These are phyloP conservation scores for Fusarium euwallaceae DNA, from an alignment of 2,329 filamentous ascomycete species.

Conservation along the genomic window DNA sequence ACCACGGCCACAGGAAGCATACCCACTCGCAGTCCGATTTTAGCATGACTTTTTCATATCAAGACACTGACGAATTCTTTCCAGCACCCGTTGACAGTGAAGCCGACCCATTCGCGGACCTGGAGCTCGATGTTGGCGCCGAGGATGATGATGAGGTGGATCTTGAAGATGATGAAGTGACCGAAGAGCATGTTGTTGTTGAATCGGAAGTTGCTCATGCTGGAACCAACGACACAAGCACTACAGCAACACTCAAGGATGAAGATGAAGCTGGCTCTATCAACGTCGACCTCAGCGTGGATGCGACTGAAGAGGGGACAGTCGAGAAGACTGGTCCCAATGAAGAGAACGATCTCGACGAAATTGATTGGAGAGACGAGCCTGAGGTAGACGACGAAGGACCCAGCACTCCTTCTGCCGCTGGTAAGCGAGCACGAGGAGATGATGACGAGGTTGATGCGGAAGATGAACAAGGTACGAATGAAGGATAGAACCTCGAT, in stretches of 20 bases:
- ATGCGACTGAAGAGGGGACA: conserved; percentile 35
- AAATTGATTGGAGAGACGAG: conserved; percentile 51
- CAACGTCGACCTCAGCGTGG: conserved; percentile 40
- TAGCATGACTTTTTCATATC: conserved; percentile 37
- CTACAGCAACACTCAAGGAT: conserved; percentile 51
- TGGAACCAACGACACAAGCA: conserved; percentile 45
- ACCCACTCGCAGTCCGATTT: conserved; percentile 26
- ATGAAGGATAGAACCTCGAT: background rate
- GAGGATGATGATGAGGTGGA: conserved; percentile 35
- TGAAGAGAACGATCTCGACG: conserved; percentile 42
- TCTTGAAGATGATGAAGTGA: conserved; percentile 29
- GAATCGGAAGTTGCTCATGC: conserved; percentile 27
- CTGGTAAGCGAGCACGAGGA: conserved; percentile 47
- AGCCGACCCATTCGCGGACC: conserved; percentile 43
- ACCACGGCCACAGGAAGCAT: conserved; percentile 12
- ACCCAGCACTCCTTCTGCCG: conserved; percentile 35
- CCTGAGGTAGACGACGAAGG: conserved; percentile 40
- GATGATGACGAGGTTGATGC: conserved; percentile 48
- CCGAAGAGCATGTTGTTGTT: conserved; percentile 31
- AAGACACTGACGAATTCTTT: conserved; percentile 43
- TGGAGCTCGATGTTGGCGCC: conserved; percentile 42
- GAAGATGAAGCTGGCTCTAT: conserved; percentile 48
- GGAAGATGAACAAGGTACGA: conserved; percentile 52
- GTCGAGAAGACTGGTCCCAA: conserved; percentile 36
- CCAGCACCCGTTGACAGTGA: conserved; percentile 44